phyloP scores from a whole-genome alignment of 345 rosid species.

The Conringia planisiliqua region DNA sequence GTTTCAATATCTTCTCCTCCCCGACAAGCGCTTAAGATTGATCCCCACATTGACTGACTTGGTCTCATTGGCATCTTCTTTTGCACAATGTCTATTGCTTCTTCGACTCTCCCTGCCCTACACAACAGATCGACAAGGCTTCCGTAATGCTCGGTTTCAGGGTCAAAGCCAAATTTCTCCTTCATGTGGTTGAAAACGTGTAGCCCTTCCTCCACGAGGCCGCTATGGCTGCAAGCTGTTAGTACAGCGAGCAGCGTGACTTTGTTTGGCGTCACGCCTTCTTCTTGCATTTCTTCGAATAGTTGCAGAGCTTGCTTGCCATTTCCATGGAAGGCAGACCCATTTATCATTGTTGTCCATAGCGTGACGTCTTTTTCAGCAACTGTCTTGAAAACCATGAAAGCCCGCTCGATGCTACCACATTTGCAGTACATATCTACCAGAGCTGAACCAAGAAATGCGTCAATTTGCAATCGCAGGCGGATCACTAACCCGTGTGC shows the following conservation, averaged over 20 bases:
- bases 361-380: slow-evolving; percentile 43
- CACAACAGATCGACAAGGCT: slow-evolving; percentile 53
- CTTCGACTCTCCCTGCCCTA: slow-evolving; percentile 47
- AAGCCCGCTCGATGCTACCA: slow-evolving; percentile 44
- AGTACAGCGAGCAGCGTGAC: slow-evolving; percentile 51
- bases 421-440: slow-evolving; percentile 60
- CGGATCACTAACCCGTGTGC: slow-evolving; percentile 44
- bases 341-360: slow-evolving; percentile 66
- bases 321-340: slow-evolving; percentile 56
- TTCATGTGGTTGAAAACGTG: slow-evolving; percentile 42
- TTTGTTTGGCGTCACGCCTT: slow-evolving; percentile 39
- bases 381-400: slow-evolving; percentile 35
- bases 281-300: slow-evolving; percentile 42
- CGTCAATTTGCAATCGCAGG: slow-evolving; percentile 29
- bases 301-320: slow-evolving; percentile 50
- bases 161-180: slow-evolving; percentile 40
- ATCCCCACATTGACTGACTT: slow-evolving; percentile 53
- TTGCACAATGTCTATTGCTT: slow-evolving; percentile 43
- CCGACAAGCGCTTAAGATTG: slow-evolving; percentile 45
- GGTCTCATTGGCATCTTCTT: slow-evolving; percentile 51
- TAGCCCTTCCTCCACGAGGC: slow-evolving; percentile 48
- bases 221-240: slow-evolving; percentile 54
- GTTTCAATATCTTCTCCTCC: slow-evolving; percentile 42
- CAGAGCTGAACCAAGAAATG: slow-evolving; percentile 46
- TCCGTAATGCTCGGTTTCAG: slow-evolving; percentile 52